Conservation (phyloP, 2,329 filamentous ascomycete genomes). For the Leptographium wingfieldii region DNA sequence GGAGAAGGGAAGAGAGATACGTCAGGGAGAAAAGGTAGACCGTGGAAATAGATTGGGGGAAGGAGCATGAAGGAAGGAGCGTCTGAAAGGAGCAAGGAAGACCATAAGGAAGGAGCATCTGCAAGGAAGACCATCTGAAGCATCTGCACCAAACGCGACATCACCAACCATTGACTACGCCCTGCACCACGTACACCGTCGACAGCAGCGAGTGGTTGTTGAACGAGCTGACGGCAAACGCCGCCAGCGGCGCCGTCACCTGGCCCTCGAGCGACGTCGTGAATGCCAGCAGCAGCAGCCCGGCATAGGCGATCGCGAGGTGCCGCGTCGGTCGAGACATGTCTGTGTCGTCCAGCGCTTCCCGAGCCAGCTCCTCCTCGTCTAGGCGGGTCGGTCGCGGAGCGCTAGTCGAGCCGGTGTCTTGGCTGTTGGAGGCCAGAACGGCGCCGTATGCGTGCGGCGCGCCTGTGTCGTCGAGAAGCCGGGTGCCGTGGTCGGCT, state of each 20-base stretch:
- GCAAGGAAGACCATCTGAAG: not conserved
- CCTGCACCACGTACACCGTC: slow-evolving; percentile 50
- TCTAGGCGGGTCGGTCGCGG: not conserved
- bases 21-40: not conserved
- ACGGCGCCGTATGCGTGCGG: slow-evolving; percentile 6
- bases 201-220: slow-evolving; percentile 50
- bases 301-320: slow-evolving; percentile 12
- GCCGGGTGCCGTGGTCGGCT: not conserved
- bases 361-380: not conserved
- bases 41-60: too few relatives aligned
- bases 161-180: slow-evolving; percentile 44
- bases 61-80: not conserved
- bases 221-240: slow-evolving; percentile 53
- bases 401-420: slow-evolving; percentile 5
- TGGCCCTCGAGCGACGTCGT: slow-evolving; percentile 55
- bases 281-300: slow-evolving; percentile 47
- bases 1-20: not conserved
- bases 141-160: not conserved
- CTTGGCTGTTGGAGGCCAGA: not conserved
- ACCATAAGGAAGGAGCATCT: not conserved
- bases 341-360: not conserved
- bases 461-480: not conserved
- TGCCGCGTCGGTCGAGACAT: slow-evolving; percentile 3
- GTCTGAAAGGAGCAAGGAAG: not conserved
- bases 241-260: slow-evolving; percentile 45